A percentile compares a stretch with the other conserved stretches of the same genome.
These are phyloP conservation scores for Cryphonectria nitschkei DNA, from an alignment of 2,329 filamentous ascomycete genomes.

Conservation along the genomic window DNA sequence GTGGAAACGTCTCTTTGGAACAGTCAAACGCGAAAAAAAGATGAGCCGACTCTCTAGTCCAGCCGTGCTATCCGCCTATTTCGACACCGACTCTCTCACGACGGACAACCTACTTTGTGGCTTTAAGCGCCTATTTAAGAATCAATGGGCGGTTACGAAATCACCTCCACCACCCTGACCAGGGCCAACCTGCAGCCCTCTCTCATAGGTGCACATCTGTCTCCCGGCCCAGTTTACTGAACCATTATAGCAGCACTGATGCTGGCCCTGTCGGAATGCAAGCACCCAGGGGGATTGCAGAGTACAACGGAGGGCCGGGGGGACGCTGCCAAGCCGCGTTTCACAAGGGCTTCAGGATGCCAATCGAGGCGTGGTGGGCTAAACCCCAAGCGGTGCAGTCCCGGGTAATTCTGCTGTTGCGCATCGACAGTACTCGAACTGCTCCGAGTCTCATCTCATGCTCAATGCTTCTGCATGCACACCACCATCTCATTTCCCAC, in stretches of 20 bases:
- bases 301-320: background rate
- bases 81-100: background rate
- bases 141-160: constrained; percentile 23
- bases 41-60: constrained; percentile 26
- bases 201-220: constrained; percentile 23
- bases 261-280: constrained; percentile 1
- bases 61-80: constrained; percentile 14
- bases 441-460: constrained; percentile 16
- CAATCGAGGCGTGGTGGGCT: constrained; percentile 26
- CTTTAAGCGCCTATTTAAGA: constrained; percentile 16
- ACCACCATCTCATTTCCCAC: constrained; percentile 14
- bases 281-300: background rate
- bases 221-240: background rate
- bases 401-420: constrained; percentile 22
- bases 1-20: constrained; percentile 4
- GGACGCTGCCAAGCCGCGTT: constrained; percentile 32
- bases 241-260: constrained; percentile 16
- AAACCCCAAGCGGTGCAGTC: constrained; percentile 17
- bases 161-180: constrained; percentile 13
- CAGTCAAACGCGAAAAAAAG: constrained; percentile 18
- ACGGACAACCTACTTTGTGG: background rate
- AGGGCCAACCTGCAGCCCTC: background rate
- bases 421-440: constrained; percentile 20
- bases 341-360: constrained; percentile 37
- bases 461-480: constrained; percentile 19